Base-by-base conservation (phyloP, 148 eudicot genomes). In the Nepenthes gracilis region DNA sequence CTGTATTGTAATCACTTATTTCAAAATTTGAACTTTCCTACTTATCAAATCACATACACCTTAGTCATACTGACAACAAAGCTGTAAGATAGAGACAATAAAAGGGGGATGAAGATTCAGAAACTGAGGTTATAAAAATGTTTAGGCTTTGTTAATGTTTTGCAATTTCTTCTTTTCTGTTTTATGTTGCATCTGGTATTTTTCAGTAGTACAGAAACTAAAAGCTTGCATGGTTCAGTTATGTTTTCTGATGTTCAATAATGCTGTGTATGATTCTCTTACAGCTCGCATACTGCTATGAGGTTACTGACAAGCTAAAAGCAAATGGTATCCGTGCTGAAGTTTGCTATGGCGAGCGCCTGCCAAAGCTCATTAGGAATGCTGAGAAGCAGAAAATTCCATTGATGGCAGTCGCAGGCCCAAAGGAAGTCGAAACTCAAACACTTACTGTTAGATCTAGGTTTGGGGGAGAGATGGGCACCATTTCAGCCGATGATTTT, bases 381-480 rank as follows among this genome's bases (percentile, higher is more conserved):
- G 77, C 96, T 6, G 96, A 93, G 76, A 88, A 93, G 79, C 94
- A 88, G 67, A 88, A 81, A 61, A 80, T 93, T 40, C 98, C 98
- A 12, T 65, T 93, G 63, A 93, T 88, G 96, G 99, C 86, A 5
- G 96, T 86, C 1, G 83, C 86, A 45, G 99, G 99, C 32, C 89
- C 91, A 9, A 88, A 77, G 74, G 99, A 93, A 74, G 81, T 80
- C 3, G 96, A 93, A 61, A 79, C 84, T 6, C 75, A 77, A 56
- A 80, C 95, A 5, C 81, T 93, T 32, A 93, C 99, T 1, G 80
- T 93, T 43, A 71, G 96, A 71, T 93, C 99, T 35, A 86, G 99
- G 70, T 86, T 86, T 57, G 82, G 87, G 15, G 95, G 95, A 40
- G 99, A 93, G 72, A 55, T 88, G 52, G 96, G 89, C 34, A 81